These are phyloP conservation scores for Exophiala sp. DNA, from an alignment of 2,329 filamentous ascomycete genomes.

Conservation along the genomic window DNA sequence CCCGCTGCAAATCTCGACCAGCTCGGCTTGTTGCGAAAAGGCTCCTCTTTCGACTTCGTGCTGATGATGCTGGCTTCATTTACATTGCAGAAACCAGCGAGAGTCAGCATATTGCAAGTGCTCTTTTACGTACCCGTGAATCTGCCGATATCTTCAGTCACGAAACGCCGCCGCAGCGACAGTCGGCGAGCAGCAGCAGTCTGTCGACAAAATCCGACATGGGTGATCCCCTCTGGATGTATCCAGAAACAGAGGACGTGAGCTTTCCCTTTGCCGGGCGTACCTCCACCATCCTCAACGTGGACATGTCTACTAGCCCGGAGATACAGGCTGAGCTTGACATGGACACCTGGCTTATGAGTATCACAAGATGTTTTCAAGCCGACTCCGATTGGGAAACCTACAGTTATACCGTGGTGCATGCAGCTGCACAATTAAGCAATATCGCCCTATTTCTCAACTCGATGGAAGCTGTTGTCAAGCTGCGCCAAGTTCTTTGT, in stretches of 20 bases:
- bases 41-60: slow-evolving; percentile 72
- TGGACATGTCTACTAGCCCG: slow-evolving; percentile 8
- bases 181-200: slow-evolving; percentile 21
- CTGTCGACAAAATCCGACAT: slow-evolving; percentile 19
- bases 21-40: slow-evolving; percentile 70
- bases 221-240: slow-evolving; percentile 49
- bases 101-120: slow-evolving; percentile 64
- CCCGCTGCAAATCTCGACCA: slow-evolving; percentile 53
- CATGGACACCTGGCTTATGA: slow-evolving; percentile 67
- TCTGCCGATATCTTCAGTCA: slow-evolving; percentile 37
- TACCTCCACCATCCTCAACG: slow-evolving; percentile 15
- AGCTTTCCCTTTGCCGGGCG: slow-evolving; percentile 11
- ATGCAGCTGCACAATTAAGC: slow-evolving; percentile 78
- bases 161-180: slow-evolving; percentile 16
- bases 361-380: slow-evolving; percentile 66
- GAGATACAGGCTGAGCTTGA: slow-evolving; percentile 44
- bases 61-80: slow-evolving; percentile 72
- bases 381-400: slow-evolving; percentile 80
- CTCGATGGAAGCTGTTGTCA: slow-evolving; percentile 67
- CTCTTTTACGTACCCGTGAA: slow-evolving; percentile 60
- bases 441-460: slow-evolving; percentile 81
- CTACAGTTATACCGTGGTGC: slow-evolving; percentile 82
- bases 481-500: slow-evolving; percentile 69
- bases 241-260: slow-evolving; percentile 40
- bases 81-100: slow-evolving; percentile 66